A percentile compares a stretch with the other conserved stretches of the same genome.
phyloP scores from a whole-genome alignment of 2,329 filamentous ascomycete species.

The Dactylellina haptotyla region DNA sequence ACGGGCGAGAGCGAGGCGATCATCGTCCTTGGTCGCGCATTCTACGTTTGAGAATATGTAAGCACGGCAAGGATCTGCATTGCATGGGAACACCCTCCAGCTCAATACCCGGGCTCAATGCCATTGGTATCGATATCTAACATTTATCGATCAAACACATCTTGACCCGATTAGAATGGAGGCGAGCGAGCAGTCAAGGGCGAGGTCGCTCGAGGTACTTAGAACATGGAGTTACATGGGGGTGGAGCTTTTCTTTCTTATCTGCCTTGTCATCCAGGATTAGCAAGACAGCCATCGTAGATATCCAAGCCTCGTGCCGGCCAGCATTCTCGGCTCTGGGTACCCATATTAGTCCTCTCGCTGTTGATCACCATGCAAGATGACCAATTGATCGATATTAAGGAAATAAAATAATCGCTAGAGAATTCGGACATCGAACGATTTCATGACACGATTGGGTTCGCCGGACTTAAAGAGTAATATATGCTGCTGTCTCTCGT shows the following conservation, averaged over 20 bases:
- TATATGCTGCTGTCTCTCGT: not conserved
- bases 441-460: not conserved
- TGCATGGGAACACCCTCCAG: constrained; percentile 32
- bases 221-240: constrained; percentile 12
- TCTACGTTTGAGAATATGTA: constrained; percentile 50
- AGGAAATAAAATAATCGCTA: not conserved
- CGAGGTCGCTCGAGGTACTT: constrained; percentile 11
- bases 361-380: constrained; percentile 23
- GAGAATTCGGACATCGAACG: not conserved
- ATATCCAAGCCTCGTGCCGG: constrained; percentile 14
- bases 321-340: constrained; percentile 17
- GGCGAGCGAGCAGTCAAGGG: not conserved
- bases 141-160: constrained; percentile 18
- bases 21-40: constrained; percentile 19
- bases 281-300: constrained; percentile 4
- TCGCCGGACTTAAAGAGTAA: constrained; percentile 23
- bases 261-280: constrained; percentile 11
- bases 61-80: constrained; percentile 44
- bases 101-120: not conserved
- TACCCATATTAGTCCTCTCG: constrained; percentile 24
- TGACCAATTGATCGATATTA: constrained; percentile 20
- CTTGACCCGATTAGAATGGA: not conserved
- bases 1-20: constrained; percentile 13
- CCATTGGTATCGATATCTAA: constrained; percentile 32
- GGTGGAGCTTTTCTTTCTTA: not conserved